A percentile compares a stretch with the other conserved stretches of the same genome.
Evolutionary conservation across 148 eudicot genomes (phyloP).

Genomic region (Rheum nobile): DNA sequence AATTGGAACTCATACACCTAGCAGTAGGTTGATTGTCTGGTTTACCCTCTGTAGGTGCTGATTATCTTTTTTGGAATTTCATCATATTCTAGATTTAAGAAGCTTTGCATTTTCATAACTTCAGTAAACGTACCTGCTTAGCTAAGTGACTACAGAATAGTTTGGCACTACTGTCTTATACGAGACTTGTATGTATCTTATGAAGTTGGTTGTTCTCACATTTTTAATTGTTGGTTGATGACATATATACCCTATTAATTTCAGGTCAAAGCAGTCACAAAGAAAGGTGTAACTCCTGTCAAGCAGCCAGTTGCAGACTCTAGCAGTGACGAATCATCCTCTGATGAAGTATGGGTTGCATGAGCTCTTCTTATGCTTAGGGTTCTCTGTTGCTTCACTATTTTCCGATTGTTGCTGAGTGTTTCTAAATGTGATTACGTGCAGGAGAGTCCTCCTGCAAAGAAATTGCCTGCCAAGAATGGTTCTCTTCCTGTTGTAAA

Average conservation of each 20-base stretch:
- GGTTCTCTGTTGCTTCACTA: neutral
- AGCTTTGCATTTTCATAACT: too few species aligned
- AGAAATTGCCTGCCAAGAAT: neutral
- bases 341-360: slow-evolving; percentile 5
- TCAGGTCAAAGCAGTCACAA: neutral
- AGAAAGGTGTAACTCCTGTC: neutral
- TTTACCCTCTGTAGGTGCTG: too few species aligned
- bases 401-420: neutral
- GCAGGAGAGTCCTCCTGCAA: neutral
- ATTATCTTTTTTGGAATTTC: too few species aligned
- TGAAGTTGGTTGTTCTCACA: neutral
- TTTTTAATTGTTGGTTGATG: neutral
- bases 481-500: neutral
- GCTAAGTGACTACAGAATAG: neutral
- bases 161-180: neutral
- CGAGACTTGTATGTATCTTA: neutral
- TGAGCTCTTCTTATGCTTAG: neutral
- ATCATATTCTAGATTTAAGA: too few species aligned
- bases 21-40: too few species aligned
- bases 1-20: too few species aligned
- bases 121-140: too few species aligned
- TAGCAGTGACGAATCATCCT: slow-evolving; percentile 4
- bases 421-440: neutral
- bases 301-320: slow-evolving; percentile 5
- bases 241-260: neutral